Conservation (phyloP, 371 early-diverging fungal genomes). For the Nematocida sp. region DNA sequence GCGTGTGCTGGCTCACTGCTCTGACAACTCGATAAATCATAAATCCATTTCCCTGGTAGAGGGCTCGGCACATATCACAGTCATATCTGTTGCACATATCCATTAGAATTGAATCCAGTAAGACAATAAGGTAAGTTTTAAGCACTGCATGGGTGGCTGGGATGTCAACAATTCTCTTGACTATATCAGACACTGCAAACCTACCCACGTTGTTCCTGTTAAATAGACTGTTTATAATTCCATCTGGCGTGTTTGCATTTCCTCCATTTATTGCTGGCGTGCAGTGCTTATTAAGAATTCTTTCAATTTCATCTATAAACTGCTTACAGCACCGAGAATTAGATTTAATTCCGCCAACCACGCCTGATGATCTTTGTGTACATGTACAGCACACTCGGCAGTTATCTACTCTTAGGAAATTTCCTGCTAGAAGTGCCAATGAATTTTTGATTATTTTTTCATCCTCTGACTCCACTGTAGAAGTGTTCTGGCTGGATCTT, state of each 20-base stretch:
- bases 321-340: not conserved
- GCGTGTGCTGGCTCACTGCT: not conserved
- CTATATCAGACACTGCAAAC: not conserved
- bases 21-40: conserved; percentile 2
- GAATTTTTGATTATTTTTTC: not conserved
- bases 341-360: not conserved
- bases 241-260: not conserved
- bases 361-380: not conserved
- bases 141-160: not conserved
- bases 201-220: not conserved
- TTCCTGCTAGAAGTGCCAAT: not conserved
- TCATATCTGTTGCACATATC: conserved; percentile 18
- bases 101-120: conserved; percentile 12
- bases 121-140: conserved; percentile 4
- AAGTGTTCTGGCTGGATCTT: no score
- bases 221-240: not conserved
- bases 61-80: conserved; percentile 9
- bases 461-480: not conserved
- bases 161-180: not conserved
- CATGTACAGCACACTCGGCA: conserved; percentile 13
- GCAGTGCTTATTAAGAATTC: not conserved
- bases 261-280: not conserved
- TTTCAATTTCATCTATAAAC: conserved; percentile 2
- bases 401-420: not conserved
- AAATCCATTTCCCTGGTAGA: not conserved